Evolutionary conservation across 2,329 filamentous ascomycete genomes (phyloP).

Genomic region (Curvularia verruculosa): DNA sequence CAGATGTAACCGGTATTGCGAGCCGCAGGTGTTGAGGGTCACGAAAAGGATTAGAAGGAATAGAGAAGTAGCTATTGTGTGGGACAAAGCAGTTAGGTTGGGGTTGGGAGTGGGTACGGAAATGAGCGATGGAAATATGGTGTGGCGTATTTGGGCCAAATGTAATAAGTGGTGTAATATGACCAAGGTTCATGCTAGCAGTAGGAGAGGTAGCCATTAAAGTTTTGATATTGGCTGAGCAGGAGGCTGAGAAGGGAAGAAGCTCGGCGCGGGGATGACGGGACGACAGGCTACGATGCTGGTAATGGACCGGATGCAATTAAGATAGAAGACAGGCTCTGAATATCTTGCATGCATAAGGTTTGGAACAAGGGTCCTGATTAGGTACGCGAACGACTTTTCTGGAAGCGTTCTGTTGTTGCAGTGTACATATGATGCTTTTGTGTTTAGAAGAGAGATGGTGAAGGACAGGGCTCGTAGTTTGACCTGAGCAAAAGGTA

Average conservation of each 20-base stretch:
- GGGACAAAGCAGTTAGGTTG: neutral
- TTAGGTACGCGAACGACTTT: neutral
- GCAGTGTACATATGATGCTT: neutral
- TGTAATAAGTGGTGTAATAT: neutral
- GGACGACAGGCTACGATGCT: neutral
- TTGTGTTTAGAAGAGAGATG: neutral
- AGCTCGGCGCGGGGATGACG: neutral
- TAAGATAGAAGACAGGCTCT: neutral
- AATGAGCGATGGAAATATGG: neutral
- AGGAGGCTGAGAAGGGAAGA: neutral
- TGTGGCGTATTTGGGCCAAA: neutral
- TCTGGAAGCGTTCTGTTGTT: neutral
- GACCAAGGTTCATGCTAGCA: neutral
- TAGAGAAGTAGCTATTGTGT: neutral
- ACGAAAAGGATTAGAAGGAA: neutral
- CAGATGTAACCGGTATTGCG: constrained; percentile 16
- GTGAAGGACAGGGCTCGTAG: neutral
- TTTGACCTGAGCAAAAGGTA: neutral
- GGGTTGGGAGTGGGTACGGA: neutral
- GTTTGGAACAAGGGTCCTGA: neutral
- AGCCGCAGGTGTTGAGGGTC: constrained; percentile 14
- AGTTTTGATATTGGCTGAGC: neutral
- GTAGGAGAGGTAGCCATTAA: neutral
- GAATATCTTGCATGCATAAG: neutral
- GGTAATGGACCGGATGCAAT: neutral